Percentiles rank a stretch among this genome's conserved stretches.
Evolutionary conservation across 768 basidiomycete genomes (phyloP).

Genomic region (Suillus variegatus): DNA sequence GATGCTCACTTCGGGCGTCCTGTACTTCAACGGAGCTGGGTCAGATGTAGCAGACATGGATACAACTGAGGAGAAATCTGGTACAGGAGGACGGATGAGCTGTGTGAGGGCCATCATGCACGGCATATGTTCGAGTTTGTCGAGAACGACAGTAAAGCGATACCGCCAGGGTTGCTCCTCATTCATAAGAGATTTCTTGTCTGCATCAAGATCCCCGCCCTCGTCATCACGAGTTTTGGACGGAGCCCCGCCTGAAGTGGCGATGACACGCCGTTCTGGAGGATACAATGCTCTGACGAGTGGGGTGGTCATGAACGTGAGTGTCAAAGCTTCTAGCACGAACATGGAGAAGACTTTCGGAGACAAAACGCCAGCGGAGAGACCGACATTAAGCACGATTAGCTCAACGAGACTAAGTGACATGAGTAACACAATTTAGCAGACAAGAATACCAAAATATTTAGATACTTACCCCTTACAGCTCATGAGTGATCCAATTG

Average conservation of each 20-base stretch:
- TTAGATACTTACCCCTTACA: conserved; percentile 77
- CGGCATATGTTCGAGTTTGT: conserved; percentile 87
- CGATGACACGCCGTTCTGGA: conserved; percentile 52
- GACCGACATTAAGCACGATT: conserved; percentile 94
- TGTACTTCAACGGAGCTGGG: conserved; percentile 2
- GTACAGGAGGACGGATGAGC: conserved; percentile 57
- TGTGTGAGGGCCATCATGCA: conserved; percentile 90
- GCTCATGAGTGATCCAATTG: conserved; percentile 92
- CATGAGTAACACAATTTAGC: conserved; percentile 25
- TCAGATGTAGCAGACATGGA: conserved; percentile 13
- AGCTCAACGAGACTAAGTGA: conserved; percentile 75
- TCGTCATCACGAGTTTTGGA: conserved; percentile 34
- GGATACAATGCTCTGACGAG: conserved; percentile 70
- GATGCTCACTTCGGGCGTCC: conserved; percentile 40
- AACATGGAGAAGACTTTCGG: conserved; percentile 91
- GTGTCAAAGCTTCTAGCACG: conserved; percentile 77
- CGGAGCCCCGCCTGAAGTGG: conserved; percentile 35
- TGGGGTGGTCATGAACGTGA: conserved; percentile 89
- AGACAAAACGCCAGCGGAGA: conserved; percentile 76
- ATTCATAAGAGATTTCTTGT: conserved; percentile 9
- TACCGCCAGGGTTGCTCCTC: conserved; percentile 43
- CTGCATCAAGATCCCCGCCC: conserved; percentile 15
- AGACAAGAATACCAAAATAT: neutral
- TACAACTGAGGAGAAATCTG: neutral
- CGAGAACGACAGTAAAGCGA: conserved; percentile 83